Base-by-base conservation (phyloP, 2,329 filamentous ascomycete species). In the Aureobasidium sp. region DNA sequence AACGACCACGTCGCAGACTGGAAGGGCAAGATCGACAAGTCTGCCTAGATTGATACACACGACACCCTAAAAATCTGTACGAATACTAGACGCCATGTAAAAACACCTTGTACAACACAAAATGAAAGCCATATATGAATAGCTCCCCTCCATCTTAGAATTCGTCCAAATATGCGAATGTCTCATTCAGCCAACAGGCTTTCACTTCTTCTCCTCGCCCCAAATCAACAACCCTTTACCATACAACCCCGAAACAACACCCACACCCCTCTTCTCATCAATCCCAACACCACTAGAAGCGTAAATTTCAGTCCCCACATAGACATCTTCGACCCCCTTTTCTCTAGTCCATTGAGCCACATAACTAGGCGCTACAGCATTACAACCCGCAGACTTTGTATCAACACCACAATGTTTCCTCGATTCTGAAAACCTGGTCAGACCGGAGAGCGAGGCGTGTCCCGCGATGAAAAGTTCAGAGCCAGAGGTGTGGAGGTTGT, bases 1-100 rank as follows among this genome's bases (percentile, higher is more conserved):
- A 80, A 91, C 67, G 91, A 92, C 68, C 96, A 99, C 79, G 91
- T 98, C 77, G 91, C 91, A 55, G 91, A 93, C 76, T 93, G 91
- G 91, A 87, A 85, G 75, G 84, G 86, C 58, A 83, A 83, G 33
- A 75, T 90, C 68, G 86, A 88, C 74, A 83, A 76, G 54, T 72
- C 71, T 33, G 11, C 59, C 11, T 62, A 62, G 45, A 61, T 18
- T 18, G 20, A 16, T n/a, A n/a, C 9, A 10, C 18, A n/a, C n/a
- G n/a, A n/a, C 31, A 20, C 13, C 15, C 23, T 60, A 23, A 36
- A 56, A n/a, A 43, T 9, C 33, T 59, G 42, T 47, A 59, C 55
- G 55, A 59, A 59, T 36, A 47, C 16, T 33, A 47, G 42, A 59
- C 7, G 55, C 40, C 55, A 33, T 59, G 55, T 59, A 59, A 59